Percentiles rank a stretch among this genome's conserved stretches.
phyloP scores from a whole-genome alignment of 2,329 filamentous ascomycete species.

The Aspergillus piperis region DNA sequence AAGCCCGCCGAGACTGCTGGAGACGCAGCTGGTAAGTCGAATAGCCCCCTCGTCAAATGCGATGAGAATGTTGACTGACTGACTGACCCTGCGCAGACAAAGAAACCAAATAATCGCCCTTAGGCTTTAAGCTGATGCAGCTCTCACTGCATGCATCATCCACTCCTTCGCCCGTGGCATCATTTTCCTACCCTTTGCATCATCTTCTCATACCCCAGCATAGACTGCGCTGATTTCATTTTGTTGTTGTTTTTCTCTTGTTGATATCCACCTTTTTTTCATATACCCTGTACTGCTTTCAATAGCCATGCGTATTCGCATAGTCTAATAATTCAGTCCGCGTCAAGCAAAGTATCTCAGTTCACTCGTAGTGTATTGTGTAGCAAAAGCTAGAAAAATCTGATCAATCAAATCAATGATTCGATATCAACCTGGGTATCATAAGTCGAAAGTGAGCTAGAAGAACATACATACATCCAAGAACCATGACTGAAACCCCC shows the following conservation, averaged over 20 bases:
- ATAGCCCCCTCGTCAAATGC: not conserved
- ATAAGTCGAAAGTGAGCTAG: slow-evolving; percentile 3
- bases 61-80: no score
- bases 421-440: slow-evolving; percentile 12
- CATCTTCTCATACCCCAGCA: slow-evolving; percentile 22
- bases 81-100: slow-evolving; percentile 9
- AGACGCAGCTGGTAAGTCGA: slow-evolving; percentile 13
- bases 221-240: slow-evolving; percentile 13
- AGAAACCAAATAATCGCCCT: slow-evolving; percentile 12
- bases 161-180: slow-evolving; percentile 1
- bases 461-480: not conserved
- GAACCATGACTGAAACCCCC: not conserved
- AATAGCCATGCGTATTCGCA: slow-evolving; percentile 3
- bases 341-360: not conserved
- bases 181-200: slow-evolving; percentile 13
- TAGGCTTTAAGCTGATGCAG: slow-evolving; percentile 16
- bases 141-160: slow-evolving; percentile 1
- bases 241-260: slow-evolving; percentile 6
- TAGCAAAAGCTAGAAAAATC: not conserved
- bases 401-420: slow-evolving; percentile 1
- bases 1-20: slow-evolving; percentile 18
- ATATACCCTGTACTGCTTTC: slow-evolving; percentile 23
- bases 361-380: not conserved
- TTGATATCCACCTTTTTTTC: slow-evolving; percentile 8
- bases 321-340: slow-evolving; percentile 7